A percentile compares a stretch with the other conserved stretches of the same genome.
phyloP scores from a whole-genome alignment of 225 moss, liverwort and hornwort species.

The Sphagnum tenellum region DNA sequence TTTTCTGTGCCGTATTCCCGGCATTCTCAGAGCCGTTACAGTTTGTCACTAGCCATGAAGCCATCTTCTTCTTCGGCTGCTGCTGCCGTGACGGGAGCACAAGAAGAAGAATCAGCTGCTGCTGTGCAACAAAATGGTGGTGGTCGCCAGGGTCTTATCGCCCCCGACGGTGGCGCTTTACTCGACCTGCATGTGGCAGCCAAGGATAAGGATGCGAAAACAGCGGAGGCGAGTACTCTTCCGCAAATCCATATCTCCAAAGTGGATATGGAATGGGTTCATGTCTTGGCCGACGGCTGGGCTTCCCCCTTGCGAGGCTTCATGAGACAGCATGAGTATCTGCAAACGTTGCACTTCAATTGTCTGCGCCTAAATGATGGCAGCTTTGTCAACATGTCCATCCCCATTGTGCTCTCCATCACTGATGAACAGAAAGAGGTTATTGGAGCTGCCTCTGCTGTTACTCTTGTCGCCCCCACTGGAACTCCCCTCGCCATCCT shows the following conservation, averaged over 20 bases:
- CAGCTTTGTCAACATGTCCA: constrained; percentile 70
- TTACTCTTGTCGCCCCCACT: constrained; percentile 51
- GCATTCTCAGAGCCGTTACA: no score
- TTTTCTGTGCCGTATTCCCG: no score
- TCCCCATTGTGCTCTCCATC: constrained; percentile 77
- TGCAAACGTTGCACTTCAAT: constrained; percentile 82
- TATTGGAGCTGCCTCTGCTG: constrained; percentile 23
- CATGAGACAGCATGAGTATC: constrained; percentile 79
- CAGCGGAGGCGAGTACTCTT: constrained; percentile 42
- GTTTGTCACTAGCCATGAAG: no score
- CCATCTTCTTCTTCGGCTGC: no score
- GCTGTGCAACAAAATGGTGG: no score
- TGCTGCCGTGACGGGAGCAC: no score
- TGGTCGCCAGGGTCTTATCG: constrained; percentile 38
- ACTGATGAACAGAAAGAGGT: constrained; percentile 60
- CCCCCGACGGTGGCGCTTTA: constrained; percentile 74
- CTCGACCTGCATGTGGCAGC: constrained; percentile 63
- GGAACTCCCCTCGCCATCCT: constrained; percentile 66
- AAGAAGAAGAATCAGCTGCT: no score
- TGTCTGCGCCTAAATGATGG: constrained; percentile 34
- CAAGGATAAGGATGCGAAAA: constrained; percentile 25
- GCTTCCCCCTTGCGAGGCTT: constrained; percentile 77
- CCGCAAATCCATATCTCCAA: constrained; percentile 39
- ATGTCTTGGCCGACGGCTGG: constrained; percentile 86
- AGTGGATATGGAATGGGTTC: constrained; percentile 82